Evolutionary conservation across 2,329 filamentous ascomycete genomes (phyloP).

Genomic region (Colletotrichum theobromicola): DNA sequence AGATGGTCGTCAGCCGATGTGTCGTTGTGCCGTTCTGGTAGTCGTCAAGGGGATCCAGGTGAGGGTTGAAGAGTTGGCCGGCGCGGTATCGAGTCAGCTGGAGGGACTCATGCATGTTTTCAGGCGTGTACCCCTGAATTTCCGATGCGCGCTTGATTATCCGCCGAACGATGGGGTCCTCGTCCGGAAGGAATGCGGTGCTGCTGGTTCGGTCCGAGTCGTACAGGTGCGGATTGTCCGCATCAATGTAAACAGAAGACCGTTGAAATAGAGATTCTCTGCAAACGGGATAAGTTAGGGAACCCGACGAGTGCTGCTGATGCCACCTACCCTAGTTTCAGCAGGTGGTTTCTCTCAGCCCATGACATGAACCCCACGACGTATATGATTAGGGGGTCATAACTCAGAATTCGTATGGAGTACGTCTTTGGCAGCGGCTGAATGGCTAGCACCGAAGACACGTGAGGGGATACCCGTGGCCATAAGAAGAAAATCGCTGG

Average conservation of each 20-base stretch:
- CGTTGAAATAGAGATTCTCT: not conserved
- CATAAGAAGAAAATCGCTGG: not conserved
- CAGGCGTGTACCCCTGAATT: not conserved
- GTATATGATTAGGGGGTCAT: conserved; percentile 2
- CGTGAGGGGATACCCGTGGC: not conserved
- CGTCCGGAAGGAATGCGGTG: not conserved
- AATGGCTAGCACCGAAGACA: not conserved
- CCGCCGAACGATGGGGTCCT: not conserved
- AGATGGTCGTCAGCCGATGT: not conserved
- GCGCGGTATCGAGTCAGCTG: not conserved
- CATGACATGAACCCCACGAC: not conserved
- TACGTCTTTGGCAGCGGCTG: not conserved
- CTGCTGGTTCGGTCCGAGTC: not conserved
- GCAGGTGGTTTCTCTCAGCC: not conserved
- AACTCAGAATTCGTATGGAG: not conserved
- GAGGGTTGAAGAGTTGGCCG: not conserved
- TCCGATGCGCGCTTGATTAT: not conserved
- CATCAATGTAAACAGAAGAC: not conserved
- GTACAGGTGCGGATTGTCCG: not conserved
- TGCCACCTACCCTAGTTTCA: not conserved
- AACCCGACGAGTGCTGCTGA: accelerated
- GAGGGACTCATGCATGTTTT: not conserved
- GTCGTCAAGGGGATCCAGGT: not conserved
- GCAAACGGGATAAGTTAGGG: not conserved
- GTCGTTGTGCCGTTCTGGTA: not conserved